Percentiles rank a stretch among this genome's conserved stretches.
phyloP scores from a whole-genome alignment of 768 basidiomycete species.

The Udeniomyces megalosporus region DNA sequence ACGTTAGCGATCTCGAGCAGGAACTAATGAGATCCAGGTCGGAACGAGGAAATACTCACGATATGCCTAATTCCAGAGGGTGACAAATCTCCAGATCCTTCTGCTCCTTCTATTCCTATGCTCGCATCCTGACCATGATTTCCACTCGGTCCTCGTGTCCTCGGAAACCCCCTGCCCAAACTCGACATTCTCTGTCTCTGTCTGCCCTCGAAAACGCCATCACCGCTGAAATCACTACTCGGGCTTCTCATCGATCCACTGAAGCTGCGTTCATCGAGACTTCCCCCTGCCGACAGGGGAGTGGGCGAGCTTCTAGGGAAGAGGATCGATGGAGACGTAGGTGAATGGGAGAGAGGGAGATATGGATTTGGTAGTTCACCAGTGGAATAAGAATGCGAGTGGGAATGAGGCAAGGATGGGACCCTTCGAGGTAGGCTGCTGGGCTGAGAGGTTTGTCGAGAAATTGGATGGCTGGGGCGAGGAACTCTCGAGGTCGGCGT shows the following conservation, averaged over 20 bases:
- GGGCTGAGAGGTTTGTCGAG: conserved; percentile 4
- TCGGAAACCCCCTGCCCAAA: neutral
- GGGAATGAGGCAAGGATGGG: neutral
- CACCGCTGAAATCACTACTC: neutral
- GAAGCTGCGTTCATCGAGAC: conserved; percentile 3
- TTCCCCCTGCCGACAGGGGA: neutral
- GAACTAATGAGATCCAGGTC: no score
- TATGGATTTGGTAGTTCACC: no score
- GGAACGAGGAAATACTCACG: no score
- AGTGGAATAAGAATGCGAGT: neutral
- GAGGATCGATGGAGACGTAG: neutral
- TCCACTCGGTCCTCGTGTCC: neutral
- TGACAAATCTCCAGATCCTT: neutral
- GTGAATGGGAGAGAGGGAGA: neutral
- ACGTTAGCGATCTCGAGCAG: no score
- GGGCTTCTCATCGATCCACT: neutral
- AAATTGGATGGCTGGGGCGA: neutral
- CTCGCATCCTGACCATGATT: conserved; percentile 1
- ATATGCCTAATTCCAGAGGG: no score
- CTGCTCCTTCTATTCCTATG: neutral
- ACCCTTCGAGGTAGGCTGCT: neutral
- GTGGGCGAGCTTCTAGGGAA: neutral
- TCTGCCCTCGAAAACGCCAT: neutral
- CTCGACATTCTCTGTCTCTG: neutral
- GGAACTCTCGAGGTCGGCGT: neutral